Conservation (phyloP, 2,329 filamentous ascomycete species). For the Cladobotryum protrusum region DNA sequence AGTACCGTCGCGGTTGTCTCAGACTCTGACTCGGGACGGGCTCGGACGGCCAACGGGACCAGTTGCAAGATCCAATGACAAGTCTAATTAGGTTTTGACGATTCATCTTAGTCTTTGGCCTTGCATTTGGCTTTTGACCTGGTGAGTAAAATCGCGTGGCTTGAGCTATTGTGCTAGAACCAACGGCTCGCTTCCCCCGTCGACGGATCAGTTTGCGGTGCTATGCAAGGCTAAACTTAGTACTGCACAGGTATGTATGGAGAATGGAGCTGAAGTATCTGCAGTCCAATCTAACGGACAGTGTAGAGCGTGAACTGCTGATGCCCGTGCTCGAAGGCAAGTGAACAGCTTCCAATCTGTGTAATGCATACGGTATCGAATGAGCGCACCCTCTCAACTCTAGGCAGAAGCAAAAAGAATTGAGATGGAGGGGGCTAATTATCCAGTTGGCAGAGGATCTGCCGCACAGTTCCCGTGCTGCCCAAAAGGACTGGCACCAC, state of each 20-base stretch:
- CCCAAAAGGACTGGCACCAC: neutral
- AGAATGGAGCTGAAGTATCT: neutral
- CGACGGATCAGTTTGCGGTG: neutral
- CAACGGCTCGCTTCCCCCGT: neutral
- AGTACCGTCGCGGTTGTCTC: neutral
- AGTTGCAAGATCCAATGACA: too few relatives aligned
- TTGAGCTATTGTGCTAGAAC: neutral
- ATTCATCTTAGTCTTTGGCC: neutral
- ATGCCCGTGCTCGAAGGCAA: neutral
- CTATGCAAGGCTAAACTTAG: neutral
- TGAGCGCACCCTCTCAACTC: neutral
- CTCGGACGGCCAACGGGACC: neutral
- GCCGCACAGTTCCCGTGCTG: slow-evolving; percentile 10
- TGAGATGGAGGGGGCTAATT: neutral
- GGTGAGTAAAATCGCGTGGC: neutral
- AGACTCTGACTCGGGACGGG: slow-evolving; percentile 1
- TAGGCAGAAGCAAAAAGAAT: neutral
- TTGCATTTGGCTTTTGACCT: too few relatives aligned
- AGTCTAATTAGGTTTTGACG: neutral
- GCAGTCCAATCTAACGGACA: neutral
- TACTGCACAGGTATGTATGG: too few relatives aligned
- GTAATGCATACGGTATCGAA: neutral
- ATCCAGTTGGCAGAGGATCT: slow-evolving; percentile 1
- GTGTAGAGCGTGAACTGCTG: neutral
- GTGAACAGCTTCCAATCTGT: neutral